Percentiles rank a stretch among this genome's conserved stretches.
Evolutionary conservation across 257 asterid genomes (phyloP).

Genomic region (Jacaranda copaia): DNA sequence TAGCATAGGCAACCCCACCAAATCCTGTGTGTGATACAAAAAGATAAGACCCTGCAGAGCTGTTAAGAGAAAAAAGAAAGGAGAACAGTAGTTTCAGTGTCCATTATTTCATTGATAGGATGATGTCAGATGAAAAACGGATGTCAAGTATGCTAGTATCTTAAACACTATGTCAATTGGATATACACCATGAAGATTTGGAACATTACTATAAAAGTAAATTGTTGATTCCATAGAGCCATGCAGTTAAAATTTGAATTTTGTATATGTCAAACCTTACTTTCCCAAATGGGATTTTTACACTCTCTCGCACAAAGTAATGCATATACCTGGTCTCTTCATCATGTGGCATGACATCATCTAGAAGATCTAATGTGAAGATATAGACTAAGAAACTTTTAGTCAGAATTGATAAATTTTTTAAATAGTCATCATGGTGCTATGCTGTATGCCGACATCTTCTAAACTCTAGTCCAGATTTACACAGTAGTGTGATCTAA

Average conservation of each 20-base stretch:
- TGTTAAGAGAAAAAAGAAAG: slow-evolving; percentile 46
- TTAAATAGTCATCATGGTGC: slow-evolving; percentile 20
- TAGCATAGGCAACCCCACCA: slow-evolving; percentile 98
- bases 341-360: slow-evolving; percentile 27
- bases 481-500: slow-evolving; percentile 11
- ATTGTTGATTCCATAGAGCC: background rate
- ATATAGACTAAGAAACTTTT: slow-evolving; percentile 9
- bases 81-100: slow-evolving; percentile 39
- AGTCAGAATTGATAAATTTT: background rate
- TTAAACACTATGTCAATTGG: slow-evolving; percentile 25
- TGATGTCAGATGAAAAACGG: slow-evolving; percentile 3
- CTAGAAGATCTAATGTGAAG: slow-evolving; percentile 26
- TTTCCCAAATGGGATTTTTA: slow-evolving; percentile 6
- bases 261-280: background rate
- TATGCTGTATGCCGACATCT: slow-evolving; percentile 24
- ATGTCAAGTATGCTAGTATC: background rate
- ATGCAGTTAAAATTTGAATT: slow-evolving; percentile 8
- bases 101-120: slow-evolving; percentile 22
- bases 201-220: slow-evolving; percentile 7
- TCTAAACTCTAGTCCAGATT: slow-evolving; percentile 6
- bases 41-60: slow-evolving; percentile 93
- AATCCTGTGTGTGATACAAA: slow-evolving; percentile 98
- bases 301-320: background rate
- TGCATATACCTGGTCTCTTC: background rate
- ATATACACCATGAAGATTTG: slow-evolving; percentile 18